A percentile compares a stretch with the other conserved stretches of the same genome.
Conservation (phyloP, 2,329 filamentous ascomycete genomes). For the Dothistroma pini region DNA sequence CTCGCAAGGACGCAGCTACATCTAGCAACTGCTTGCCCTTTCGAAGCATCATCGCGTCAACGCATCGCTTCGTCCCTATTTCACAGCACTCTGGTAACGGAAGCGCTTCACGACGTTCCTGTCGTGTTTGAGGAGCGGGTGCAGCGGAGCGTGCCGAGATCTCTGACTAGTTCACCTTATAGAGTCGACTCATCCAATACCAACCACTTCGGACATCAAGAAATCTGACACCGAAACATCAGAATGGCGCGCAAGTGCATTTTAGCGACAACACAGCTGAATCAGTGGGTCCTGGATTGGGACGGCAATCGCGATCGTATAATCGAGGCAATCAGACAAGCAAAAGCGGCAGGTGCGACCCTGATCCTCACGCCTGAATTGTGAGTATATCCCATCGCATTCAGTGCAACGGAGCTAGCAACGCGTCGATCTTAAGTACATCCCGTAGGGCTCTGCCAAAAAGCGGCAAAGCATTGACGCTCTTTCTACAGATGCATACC, state of each 20-base stretch:
- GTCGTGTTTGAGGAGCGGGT: background rate
- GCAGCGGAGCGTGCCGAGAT: background rate
- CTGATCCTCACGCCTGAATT: constrained; percentile 51
- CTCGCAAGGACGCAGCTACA: too few species aligned
- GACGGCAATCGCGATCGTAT: constrained; percentile 62
- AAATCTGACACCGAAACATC: background rate
- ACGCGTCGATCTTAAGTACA: too few species aligned
- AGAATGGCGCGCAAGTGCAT: constrained; percentile 34
- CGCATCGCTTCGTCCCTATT: too few species aligned
- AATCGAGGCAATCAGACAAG: constrained; percentile 57
- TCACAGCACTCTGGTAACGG: too few species aligned
- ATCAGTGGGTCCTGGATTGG: constrained; percentile 38
- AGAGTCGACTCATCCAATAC: background rate
- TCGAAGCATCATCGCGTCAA: too few species aligned
- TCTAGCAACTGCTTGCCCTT: too few species aligned
- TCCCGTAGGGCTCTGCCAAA: too few species aligned
- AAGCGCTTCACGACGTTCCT: too few species aligned
- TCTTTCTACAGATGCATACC: constrained; percentile 39
- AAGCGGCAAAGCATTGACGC: too few species aligned
- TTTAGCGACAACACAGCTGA: constrained; percentile 45
- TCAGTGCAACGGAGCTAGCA: too few species aligned
- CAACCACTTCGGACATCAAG: background rate
- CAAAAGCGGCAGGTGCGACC: constrained; percentile 60
- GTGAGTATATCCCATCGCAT: constrained; percentile 15
- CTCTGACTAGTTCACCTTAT: background rate